Percentiles rank a stretch among this genome's conserved stretches.
Conservation (phyloP, 176 grass and related monocot genomes). For the Metroxylon sagu region DNA sequence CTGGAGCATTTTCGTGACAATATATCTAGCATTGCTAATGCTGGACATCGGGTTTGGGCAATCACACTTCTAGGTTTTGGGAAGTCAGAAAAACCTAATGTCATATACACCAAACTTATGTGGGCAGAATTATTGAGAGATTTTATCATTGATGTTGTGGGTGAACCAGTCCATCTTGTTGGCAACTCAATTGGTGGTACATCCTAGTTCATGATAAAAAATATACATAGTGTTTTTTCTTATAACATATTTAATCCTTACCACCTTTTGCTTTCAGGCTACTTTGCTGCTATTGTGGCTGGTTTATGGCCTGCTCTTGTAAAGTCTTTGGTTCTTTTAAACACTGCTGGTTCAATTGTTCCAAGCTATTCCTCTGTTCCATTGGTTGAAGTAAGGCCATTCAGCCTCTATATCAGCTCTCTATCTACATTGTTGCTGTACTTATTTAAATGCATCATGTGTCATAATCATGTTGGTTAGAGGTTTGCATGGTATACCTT, state of each 20-base stretch:
- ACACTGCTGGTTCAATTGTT: slow-evolving; percentile 82
- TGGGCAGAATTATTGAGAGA: slow-evolving; percentile 88
- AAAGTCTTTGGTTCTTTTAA: slow-evolving; percentile 79
- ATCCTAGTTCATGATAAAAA: slow-evolving; percentile 12
- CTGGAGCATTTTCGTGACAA: slow-evolving; percentile 88
- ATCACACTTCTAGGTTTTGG: slow-evolving; percentile 88
- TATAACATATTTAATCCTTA: no score
- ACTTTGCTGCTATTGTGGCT: slow-evolving; percentile 59
- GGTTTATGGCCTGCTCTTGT: slow-evolving; percentile 77
- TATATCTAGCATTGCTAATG: slow-evolving; percentile 51
- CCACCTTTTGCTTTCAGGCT: slow-evolving; percentile 35
- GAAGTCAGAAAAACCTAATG: slow-evolving; percentile 83
- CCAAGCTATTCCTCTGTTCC: slow-evolving; percentile 59
- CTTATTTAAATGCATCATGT: no score
- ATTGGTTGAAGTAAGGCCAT: slow-evolving; percentile 50
- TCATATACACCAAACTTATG: slow-evolving; percentile 65
- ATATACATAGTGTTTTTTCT: no score
- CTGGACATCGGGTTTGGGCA: slow-evolving; percentile 75
- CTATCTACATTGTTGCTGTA: background rate
- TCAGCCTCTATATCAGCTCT: slow-evolving; percentile 1
- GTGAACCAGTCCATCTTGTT: slow-evolving; percentile 73
- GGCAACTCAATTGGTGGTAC: slow-evolving; percentile 96
- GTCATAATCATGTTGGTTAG: no score
- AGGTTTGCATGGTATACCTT: no score
- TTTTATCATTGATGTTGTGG: slow-evolving; percentile 71